Conservation (phyloP, 345 rosid species). For the Eutrema heterophyllum region DNA sequence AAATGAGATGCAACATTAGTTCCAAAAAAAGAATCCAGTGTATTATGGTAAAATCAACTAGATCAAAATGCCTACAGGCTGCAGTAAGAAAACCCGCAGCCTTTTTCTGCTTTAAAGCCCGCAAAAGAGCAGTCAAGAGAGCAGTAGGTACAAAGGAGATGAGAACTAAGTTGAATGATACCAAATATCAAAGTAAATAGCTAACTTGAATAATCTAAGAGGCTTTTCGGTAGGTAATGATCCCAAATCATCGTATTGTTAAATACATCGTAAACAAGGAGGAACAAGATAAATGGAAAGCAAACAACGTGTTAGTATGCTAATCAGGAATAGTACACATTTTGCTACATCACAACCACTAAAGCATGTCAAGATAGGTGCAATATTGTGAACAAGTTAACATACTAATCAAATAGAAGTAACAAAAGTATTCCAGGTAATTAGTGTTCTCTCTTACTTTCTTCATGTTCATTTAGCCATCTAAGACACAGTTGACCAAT, state of each 20-base stretch:
- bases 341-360: neutral
- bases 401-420: neutral
- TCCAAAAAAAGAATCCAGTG: neutral
- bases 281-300: neutral
- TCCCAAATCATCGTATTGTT: neutral
- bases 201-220: neutral
- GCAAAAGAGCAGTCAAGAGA: neutral
- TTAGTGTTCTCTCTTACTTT: slow-evolving; percentile 10
- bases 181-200: neutral
- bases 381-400: neutral
- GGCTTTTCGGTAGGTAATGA: neutral
- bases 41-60: neutral
- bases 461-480: slow-evolving; percentile 3
- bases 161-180: neutral
- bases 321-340: neutral
- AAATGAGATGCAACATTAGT: neutral
- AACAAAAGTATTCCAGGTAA: neutral
- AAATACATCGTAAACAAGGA: neutral
- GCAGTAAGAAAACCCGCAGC: neutral
- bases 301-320: neutral
- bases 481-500: slow-evolving; percentile 3
- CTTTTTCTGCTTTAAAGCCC: neutral
- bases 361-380: slow-evolving; percentile 5
- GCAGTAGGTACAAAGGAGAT: neutral
- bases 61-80: neutral